Conservation (phyloP, 805 yeast species). For the Jamesozyma rosinii region DNA sequence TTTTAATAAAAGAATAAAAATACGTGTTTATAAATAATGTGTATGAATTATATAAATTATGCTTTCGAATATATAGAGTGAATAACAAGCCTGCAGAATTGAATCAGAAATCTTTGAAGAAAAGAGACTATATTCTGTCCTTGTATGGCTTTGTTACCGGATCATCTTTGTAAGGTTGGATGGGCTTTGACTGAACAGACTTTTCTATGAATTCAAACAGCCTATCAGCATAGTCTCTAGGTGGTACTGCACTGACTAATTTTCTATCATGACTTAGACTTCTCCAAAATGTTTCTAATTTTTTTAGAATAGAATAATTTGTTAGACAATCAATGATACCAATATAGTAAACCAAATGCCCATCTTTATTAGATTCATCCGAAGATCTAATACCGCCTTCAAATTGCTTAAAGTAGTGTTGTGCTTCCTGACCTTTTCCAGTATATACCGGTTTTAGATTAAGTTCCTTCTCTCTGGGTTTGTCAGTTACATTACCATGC, state of each 20-base stretch:
- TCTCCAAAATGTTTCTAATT: slow-evolving; percentile 78
- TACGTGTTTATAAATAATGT: too few species aligned
- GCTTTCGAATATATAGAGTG: not conserved
- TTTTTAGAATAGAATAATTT: slow-evolving; percentile 61
- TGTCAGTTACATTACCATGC: not conserved
- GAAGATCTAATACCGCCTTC: slow-evolving; percentile 83
- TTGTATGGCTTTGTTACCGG: slow-evolving; percentile 15
- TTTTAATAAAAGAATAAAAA: too few species aligned
- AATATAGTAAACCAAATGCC: slow-evolving; percentile 67
- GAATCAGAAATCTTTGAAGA: too few species aligned
- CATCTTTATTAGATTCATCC: slow-evolving; percentile 40
- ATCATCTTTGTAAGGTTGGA: slow-evolving; percentile 5
- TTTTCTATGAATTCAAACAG: slow-evolving; percentile 60
- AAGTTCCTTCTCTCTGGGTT: not conserved
- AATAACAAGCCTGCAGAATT: too few species aligned
- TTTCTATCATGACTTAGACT: slow-evolving; percentile 57
- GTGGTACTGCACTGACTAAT: slow-evolving; percentile 82
- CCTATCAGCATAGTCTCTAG: slow-evolving; percentile 81
- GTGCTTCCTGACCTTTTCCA: too few species aligned
- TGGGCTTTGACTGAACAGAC: slow-evolving; percentile 27
- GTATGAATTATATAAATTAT: not conserved
- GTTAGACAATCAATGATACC: slow-evolving; percentile 95
- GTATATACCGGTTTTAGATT: not conserved
- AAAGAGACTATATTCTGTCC: slow-evolving; percentile 13
- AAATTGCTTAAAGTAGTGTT: slow-evolving; percentile 52